Evolutionary conservation across 1,284 basidiomycete species (phyloP), one percentile per base, ranked within the genome.

Genomic region (Ustilago loliicola): DNA sequence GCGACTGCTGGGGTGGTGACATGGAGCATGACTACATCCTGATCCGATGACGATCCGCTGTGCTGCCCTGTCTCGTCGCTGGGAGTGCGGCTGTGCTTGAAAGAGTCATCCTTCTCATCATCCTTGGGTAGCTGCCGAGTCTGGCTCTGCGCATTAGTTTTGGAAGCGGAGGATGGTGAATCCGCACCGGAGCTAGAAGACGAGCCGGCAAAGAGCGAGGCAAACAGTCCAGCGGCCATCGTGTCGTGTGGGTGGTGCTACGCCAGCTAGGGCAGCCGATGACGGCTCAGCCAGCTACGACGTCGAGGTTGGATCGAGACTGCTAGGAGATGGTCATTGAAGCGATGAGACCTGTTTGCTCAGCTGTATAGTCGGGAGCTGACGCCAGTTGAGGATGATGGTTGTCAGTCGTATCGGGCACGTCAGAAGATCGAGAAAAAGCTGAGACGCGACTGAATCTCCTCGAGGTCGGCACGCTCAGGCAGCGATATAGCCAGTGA

Each of bases 211-310:
- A 74, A 74, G 45, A 74, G 72, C 66, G 72, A 66, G 11, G 72
- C 72, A 21, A 74, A 74, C 42, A 74, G 17, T 7, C 66, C 63
- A 5, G 66, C 57, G 2, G 72, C 63, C 72, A 70, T 74, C 10
- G 51, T 29, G 47, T n/a, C 32, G 52, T 11, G 57, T 23, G 34
- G 47, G 34, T 19, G 51, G 27, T 51, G 45, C 54, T 36, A 53
- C 25, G 48, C 32, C 21, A 48, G 65, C 47, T 9, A n/a, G 17
- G 42, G 21, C 25, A 40, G 66, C 60, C 32, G 34, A 51, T 11
- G 60, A 25, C 2, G 27, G 51, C 30, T 10, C 23, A 8, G 45
- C 52, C 54, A 42, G 54, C 58, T 32, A 21, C 25, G 40, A 19
- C 19, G 17, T 48, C 6, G 29, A 55, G 40, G 25, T 38, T 8